Base-by-base conservation (phyloP, 495 filamentous ascomycete species). In the Aspergillus conjunctus region DNA sequence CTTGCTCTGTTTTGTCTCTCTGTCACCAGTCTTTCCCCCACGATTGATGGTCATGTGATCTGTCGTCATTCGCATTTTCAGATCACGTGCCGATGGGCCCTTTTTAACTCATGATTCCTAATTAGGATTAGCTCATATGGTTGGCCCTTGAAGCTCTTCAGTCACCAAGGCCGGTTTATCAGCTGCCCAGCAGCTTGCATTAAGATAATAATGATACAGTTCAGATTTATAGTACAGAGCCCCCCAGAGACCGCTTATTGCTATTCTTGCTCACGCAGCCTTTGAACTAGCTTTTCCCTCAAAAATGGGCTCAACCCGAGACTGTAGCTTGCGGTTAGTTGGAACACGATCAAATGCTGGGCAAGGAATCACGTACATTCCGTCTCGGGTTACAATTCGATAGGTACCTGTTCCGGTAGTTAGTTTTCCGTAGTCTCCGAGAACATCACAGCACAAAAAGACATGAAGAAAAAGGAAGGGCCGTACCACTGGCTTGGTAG, bases 281-380 rank as follows among this genome's bases (percentile, higher is more conserved):
- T 74, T 55, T 87, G 76, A 11, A 85, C 75, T 26, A 88, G 59
- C 70, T 81, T 86, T 62, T 81, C 79, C 61, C 79, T 75, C 45
- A 88, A 63, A 66, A 85, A 88, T 4, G 78, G 75, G 57, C 82
- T 84, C 61, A 87, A 58, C 14, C 83, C 83, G 33, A 88, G 70
- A 58, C 82, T 83, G 63, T 34, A 20, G 21, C 8, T 14, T 9
- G 4, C 48, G 10, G 58, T 76, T 54, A 76, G 71, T 43, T 57
- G 37, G 7, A 33, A 37, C 20, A 30, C 12, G 12, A 18, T 14
- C 7, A 8, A 26, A 26, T 26, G 26, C 5, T 26, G 15, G 1
- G 1, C 12, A 55, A 20, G 9, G 22, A 48, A 9, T 51, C 12
- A 80, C 83, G 74, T 71, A 87, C 82, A 87, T 81, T 60, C 86